Conservation (phyloP, 2,329 filamentous ascomycete genomes). For the Thermothelomyces thermophilus region DNA sequence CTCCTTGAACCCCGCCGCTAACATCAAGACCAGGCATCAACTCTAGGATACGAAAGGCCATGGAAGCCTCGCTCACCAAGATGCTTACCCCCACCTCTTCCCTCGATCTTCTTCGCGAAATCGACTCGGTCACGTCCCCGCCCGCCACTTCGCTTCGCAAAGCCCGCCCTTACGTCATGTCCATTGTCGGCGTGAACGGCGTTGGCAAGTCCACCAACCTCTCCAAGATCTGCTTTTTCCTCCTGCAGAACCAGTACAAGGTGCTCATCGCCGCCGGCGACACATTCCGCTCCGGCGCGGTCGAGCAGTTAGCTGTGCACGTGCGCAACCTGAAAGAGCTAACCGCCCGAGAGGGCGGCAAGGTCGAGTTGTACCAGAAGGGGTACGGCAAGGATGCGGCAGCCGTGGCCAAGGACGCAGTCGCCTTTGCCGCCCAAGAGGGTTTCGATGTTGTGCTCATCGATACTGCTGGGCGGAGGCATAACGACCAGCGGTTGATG, state of each 20-base stretch:
- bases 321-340: conserved; percentile 90
- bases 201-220: conserved; percentile 98
- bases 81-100: conserved; percentile 95
- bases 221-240: conserved; percentile 96
- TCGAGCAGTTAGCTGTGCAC: conserved; percentile 94
- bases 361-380: conserved; percentile 90
- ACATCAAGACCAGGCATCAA: conserved; percentile 53
- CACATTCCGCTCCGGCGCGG: conserved; percentile 93
- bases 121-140: conserved; percentile 68
- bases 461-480: conserved; percentile 87
- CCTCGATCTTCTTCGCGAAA: conserved; percentile 88
- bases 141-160: conserved; percentile 55
- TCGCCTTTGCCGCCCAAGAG: conserved; percentile 67
- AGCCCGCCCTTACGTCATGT: conserved; percentile 87
- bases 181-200: conserved; percentile 95
- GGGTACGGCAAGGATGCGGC: conserved; percentile 98
- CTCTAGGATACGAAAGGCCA: conserved; percentile 72
- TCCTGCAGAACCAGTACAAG: conserved; percentile 93
- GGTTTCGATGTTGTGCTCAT: conserved; percentile 91
- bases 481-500: conserved; percentile 96
- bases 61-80: conserved; percentile 87
- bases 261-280: conserved; percentile 92
- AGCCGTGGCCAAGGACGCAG: conserved; percentile 88
- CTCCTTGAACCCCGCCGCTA: conserved; percentile 12
- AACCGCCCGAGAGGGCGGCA: conserved; percentile 71